These are phyloP conservation scores for Suhomyces tanzawaensis DNA, from an alignment of 805 yeast species.

Conservation along the genomic window DNA sequence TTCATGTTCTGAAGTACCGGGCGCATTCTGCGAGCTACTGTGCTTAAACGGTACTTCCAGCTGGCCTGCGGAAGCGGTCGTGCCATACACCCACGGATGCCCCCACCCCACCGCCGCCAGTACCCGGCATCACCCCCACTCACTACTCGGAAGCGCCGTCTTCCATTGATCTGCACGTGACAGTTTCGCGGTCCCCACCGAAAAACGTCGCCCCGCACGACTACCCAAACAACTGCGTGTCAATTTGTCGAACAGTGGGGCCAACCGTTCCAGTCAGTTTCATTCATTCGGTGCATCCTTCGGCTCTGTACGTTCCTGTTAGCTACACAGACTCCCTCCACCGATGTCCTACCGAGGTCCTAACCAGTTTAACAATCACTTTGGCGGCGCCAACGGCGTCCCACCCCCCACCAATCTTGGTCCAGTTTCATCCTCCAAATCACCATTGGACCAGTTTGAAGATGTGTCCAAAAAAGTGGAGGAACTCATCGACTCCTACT, in stretches of 20 bases:
- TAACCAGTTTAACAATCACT: conserved; percentile 41
- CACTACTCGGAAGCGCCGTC: no score
- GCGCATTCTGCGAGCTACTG: no score
- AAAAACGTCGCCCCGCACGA: conserved; percentile 2
- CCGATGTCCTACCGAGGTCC: conserved; percentile 45
- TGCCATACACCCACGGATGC: no score
- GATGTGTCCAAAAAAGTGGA: conserved; percentile 53
- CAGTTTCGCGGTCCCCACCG: background rate
- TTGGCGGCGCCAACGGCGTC: conserved; percentile 18
- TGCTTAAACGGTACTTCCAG: no score
- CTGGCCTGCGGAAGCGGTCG: no score
- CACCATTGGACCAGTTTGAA: conserved; percentile 45
- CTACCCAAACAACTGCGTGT: conserved; percentile 9
- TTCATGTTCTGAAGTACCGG: no score
- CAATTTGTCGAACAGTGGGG: conserved; percentile 4
- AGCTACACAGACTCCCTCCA: background rate
- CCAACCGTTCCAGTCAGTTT: conserved; percentile 2
- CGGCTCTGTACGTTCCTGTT: background rate
- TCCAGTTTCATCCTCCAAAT: conserved; percentile 28
- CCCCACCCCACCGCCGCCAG: no score
- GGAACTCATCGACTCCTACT: conserved; percentile 48
- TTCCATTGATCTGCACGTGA: no score
- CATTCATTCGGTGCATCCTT: background rate
- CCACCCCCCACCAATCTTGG: conserved; percentile 27
- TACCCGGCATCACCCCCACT: no score